These are phyloP conservation scores for Steccherinum ochraceum DNA, from an alignment of 768 basidiomycete species.

Conservation along the genomic window DNA sequence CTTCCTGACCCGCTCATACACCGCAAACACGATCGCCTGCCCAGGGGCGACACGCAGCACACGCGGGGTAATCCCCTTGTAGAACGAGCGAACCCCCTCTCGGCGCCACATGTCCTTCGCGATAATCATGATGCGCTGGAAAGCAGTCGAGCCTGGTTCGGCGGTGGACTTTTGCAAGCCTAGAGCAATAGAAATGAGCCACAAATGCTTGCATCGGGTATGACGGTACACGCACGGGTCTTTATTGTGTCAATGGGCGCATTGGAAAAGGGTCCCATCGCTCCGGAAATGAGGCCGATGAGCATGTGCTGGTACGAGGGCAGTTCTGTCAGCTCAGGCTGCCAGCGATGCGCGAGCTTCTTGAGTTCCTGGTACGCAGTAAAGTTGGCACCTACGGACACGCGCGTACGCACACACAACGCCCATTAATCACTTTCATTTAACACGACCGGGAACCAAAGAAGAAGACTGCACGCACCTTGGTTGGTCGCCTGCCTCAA, in stretches of 20 bases:
- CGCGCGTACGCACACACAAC: background rate
- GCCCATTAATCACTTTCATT: too few species aligned
- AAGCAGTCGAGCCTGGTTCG: constrained; percentile 65
- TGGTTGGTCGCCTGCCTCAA: constrained; percentile 97
- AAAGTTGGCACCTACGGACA: constrained; percentile 78
- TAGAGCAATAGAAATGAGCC: constrained; percentile 19
- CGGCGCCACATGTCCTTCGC: constrained; percentile 89
- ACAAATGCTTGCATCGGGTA: too few species aligned
- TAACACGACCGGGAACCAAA: background rate
- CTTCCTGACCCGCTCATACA: constrained; percentile 84
- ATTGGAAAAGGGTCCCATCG: constrained; percentile 98
- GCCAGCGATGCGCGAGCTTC: constrained; percentile 66
- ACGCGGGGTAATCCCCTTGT: constrained; percentile 97
- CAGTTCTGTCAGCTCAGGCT: constrained; percentile 73
- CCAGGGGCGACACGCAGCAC: constrained; percentile 96
- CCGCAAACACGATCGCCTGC: constrained; percentile 95
- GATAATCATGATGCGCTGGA: constrained; percentile 74
- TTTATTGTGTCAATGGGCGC: constrained; percentile 95
- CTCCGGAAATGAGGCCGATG: constrained; percentile 92
- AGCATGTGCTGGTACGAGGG: constrained; percentile 96
- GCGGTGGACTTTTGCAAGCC: constrained; percentile 84
- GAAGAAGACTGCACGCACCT: constrained; percentile 38
- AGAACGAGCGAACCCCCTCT: constrained; percentile 88
- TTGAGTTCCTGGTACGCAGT: constrained; percentile 98
- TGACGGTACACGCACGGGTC: constrained; percentile 56